These are phyloP conservation scores for Pisolithus albus DNA, from an alignment of 768 basidiomycete genomes.

Conservation along the genomic window DNA sequence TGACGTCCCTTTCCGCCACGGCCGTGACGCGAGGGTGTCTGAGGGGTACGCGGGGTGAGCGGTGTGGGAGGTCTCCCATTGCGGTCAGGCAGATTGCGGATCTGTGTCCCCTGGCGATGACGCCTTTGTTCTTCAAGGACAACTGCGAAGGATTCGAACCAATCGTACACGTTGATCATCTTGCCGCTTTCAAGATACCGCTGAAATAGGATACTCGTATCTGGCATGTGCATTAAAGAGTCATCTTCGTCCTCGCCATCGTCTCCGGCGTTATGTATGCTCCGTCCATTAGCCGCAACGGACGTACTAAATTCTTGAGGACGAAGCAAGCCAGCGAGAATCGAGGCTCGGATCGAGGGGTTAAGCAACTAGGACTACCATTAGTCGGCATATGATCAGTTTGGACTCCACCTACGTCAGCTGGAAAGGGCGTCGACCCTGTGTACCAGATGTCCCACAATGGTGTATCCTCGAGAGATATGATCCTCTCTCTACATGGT, in stretches of 20 bases:
- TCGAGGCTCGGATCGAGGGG: too few species aligned
- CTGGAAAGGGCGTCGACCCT: conserved; percentile 48
- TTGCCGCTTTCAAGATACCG: conserved; percentile 74
- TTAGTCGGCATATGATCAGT: too few species aligned
- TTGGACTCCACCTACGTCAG: too few species aligned
- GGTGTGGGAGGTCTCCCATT: neutral
- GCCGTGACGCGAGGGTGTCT: too few species aligned
- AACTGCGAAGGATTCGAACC: conserved; percentile 71
- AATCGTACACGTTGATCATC: conserved; percentile 84
- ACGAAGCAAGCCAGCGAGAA: too few species aligned
- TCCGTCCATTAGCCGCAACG: too few species aligned
- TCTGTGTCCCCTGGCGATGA: neutral
- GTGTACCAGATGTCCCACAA: conserved; percentile 77
- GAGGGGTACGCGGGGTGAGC: neutral
- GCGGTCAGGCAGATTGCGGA: neutral
- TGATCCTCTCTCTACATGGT: conserved; percentile 33
- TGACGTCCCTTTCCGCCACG: too few species aligned
- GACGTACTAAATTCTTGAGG: too few species aligned
- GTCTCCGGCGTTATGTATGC: neutral
- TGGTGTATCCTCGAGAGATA: conserved; percentile 41
- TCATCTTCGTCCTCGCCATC: conserved; percentile 8
- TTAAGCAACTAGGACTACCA: too few species aligned
- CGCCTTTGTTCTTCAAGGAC: conserved; percentile 56
- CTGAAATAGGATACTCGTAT: conserved; percentile 69
- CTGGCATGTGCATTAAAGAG: conserved; percentile 54